Evolutionary conservation across 2,329 filamentous ascomycete genomes (phyloP).

Genomic region (Fusarium nygamai): DNA sequence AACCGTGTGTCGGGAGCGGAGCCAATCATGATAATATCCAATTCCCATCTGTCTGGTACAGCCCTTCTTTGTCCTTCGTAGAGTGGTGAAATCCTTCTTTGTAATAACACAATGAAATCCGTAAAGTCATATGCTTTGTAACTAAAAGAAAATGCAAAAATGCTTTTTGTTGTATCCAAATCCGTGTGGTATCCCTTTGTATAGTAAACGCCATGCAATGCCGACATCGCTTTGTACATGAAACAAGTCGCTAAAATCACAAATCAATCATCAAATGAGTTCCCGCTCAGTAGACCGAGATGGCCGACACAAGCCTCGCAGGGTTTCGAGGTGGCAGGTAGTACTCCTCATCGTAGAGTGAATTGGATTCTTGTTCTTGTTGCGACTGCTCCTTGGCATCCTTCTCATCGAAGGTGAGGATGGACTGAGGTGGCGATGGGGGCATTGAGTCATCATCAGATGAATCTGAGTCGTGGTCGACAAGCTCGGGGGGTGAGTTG

Average conservation of each 20-base stretch:
- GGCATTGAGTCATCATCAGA: conserved; percentile 82
- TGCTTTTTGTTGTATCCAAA: conserved; percentile 35
- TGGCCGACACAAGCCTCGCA: conserved; percentile 62
- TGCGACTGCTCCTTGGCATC: conserved; percentile 56
- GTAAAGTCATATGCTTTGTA: conserved; percentile 9
- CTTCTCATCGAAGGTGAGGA: conserved; percentile 70
- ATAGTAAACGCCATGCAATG: conserved; percentile 44
- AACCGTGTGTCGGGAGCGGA: conserved; percentile 39
- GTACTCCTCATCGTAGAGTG: conserved; percentile 63
- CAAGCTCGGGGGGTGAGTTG: conserved; percentile 74
- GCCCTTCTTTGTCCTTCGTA: conserved; percentile 25
- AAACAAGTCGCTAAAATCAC: conserved; percentile 43
- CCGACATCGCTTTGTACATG: conserved; percentile 42
- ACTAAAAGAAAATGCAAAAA: conserved; percentile 24
- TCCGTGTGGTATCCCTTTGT: conserved; percentile 45
- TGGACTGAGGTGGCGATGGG: conserved; percentile 70
- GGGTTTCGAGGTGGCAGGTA: conserved; percentile 64
- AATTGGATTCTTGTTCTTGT: conserved; percentile 51
- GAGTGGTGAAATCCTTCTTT: conserved; percentile 39
- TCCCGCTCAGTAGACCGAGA: conserved; percentile 63
- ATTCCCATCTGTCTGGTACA: conserved; percentile 30
- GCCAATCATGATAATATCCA: conserved; percentile 24
- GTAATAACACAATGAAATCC: conserved; percentile 31
- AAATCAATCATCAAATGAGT: conserved; percentile 26
- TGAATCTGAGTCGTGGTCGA: conserved; percentile 75